Conservation (phyloP, 495 filamentous ascomycete genomes). For the Hyaloscypha variabilis region DNA sequence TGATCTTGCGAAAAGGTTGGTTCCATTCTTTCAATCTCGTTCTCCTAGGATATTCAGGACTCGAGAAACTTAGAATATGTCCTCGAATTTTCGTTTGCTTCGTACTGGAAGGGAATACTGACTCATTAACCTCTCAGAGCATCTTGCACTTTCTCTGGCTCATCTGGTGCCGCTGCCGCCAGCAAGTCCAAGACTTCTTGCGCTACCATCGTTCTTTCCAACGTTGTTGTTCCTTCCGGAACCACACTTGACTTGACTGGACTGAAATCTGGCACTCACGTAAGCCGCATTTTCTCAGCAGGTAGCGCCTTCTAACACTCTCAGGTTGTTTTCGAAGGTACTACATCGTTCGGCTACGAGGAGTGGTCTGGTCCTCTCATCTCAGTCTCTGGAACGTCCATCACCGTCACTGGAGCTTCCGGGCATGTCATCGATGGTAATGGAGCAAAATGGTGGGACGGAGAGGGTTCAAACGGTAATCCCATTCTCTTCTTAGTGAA, state of each 20-base stretch:
- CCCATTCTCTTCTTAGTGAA: too few species aligned
- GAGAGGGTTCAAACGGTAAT: slow-evolving; percentile 51
- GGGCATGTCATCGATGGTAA: slow-evolving; percentile 47
- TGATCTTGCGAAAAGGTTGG: slow-evolving; percentile 18
- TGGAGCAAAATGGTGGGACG: slow-evolving; percentile 55
- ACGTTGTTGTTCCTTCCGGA: slow-evolving; percentile 48
- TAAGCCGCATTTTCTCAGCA: slow-evolving; percentile 29
- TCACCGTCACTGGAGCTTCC: slow-evolving; percentile 48
- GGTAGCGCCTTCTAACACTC: background rate
- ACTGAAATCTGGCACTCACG: slow-evolving; percentile 45
- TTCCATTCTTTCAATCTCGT: background rate
- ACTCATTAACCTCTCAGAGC: background rate
- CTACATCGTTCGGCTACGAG: slow-evolving; percentile 50
- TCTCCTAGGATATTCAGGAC: background rate
- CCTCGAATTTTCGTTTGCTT: too few species aligned
- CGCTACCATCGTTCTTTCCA: slow-evolving; percentile 45
- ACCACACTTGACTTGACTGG: slow-evolving; percentile 49
- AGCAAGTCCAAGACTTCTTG: slow-evolving; percentile 44
- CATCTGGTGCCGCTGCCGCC: slow-evolving; percentile 40
- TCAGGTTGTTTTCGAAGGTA: slow-evolving; percentile 51
- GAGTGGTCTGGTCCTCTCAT: slow-evolving; percentile 55
- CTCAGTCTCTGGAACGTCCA: slow-evolving; percentile 47
- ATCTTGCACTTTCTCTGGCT: slow-evolving; percentile 45
- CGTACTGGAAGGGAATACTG: background rate
- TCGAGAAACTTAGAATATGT: too few species aligned